These are phyloP conservation scores for Penicillium dipodomyicola DNA, from an alignment of 495 filamentous ascomycete species.

Conservation along the genomic window DNA sequence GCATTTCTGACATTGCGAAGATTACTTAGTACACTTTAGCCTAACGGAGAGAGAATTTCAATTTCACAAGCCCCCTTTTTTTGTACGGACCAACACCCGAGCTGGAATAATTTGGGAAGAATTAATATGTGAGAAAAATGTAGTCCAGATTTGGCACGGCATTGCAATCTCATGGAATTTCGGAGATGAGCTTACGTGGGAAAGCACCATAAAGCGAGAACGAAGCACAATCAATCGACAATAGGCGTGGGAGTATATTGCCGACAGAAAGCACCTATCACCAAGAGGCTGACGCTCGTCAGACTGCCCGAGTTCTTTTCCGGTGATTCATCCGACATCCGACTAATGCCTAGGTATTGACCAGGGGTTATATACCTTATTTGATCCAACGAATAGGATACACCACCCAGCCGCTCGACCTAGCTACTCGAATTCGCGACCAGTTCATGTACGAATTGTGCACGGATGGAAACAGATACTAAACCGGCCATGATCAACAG, in stretches of 20 bases:
- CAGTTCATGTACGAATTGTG: neutral
- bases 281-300: neutral
- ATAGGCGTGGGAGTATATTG: too few relatives aligned
- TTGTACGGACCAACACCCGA: conserved; percentile 1
- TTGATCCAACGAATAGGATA: neutral
- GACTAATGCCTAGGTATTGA: neutral
- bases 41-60: neutral
- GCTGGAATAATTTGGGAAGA: neutral
- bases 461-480: neutral
- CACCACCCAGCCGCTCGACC: neutral
- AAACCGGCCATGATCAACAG: neutral
- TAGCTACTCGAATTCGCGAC: neutral
- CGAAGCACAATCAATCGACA: neutral
- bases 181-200: neutral
- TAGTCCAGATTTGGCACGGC: conserved; percentile 2
- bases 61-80: neutral
- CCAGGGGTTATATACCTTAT: neutral
- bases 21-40: neutral
- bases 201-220: neutral
- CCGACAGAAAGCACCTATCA: neutral
- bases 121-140: neutral
- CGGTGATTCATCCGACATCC: neutral
- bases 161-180: neutral
- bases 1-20: too few relatives aligned
- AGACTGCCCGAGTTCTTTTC: neutral